Evolutionary conservation across 73 alveolate genomes (phyloP), one percentile per base, ranked within the genome.

Genomic region (Stentor coeruleus): DNA sequence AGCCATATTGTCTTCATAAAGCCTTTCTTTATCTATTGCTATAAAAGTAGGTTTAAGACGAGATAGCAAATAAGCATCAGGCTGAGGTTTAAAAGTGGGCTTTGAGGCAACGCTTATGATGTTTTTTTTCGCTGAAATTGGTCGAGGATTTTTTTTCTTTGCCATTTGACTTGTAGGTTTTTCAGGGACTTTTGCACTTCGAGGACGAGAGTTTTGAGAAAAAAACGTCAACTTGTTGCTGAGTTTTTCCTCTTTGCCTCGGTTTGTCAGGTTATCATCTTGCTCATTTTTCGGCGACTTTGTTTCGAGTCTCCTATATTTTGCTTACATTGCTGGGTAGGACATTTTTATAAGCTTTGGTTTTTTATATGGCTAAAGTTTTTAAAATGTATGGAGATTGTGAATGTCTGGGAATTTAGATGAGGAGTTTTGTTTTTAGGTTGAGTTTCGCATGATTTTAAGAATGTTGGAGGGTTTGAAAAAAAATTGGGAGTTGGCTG

Each of bases 1-100:
- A 42, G 74, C 84, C 72, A 85, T 85, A 36, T 77, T 81, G 14
- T 85, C 91, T 39, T 85, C 91, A 58, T 85, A 85, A 1, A 83
- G 55, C 30, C 85, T 74, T 76, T 83, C 89, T 33, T 66, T 66
- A 2, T 66, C 79, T 15, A 66, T 66, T 31, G 79, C 41, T 28
- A 66, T 66, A 28, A 20, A 11, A 20, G 40, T 31, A 20, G 79
- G 79, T 2, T 66, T 66, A 20, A 66, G 79, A 37, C 37, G n/a
- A 66, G 42, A 28, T 40, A 66, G 37, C n/a, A 66, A 0, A 66
- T 66, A 20, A 31, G 40, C 37, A 40, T 66, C 79, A 26, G n/a
- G 37, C n/a, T 20, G 33, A 66, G 79, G 79, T 31, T 66, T 66
- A 26, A 2, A 20, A 26, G 79, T 20, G 33, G 39, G 66, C 20